Evolutionary conservation across 306 rosid species (phyloP).

Genomic region (Rosa chinensis): DNA sequence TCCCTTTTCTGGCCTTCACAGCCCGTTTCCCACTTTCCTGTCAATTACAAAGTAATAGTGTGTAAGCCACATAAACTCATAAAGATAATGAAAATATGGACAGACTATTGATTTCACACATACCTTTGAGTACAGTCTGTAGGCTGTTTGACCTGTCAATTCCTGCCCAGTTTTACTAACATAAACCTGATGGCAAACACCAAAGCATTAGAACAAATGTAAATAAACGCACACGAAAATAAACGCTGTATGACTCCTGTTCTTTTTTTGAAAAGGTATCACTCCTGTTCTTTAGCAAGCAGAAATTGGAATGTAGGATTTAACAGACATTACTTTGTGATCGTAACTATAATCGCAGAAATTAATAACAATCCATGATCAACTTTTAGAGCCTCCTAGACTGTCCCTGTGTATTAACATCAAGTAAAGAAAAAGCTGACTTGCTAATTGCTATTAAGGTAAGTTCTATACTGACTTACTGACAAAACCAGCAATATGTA

Average conservation of each 20-base stretch:
- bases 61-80: constrained; percentile 4
- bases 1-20: constrained; percentile 47
- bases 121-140: constrained; percentile 66
- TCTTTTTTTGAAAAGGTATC: neutral
- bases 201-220: constrained; percentile 21
- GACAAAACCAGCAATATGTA: neutral
- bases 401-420: neutral
- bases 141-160: constrained; percentile 63
- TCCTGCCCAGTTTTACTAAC: constrained; percentile 70
- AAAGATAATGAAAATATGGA: neutral
- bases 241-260: neutral
- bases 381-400: constrained; percentile 1
- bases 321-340: neutral
- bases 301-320: neutral
- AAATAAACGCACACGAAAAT: neutral
- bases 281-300: neutral
- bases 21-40: constrained; percentile 67
- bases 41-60: constrained; percentile 28
- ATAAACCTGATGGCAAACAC: constrained; percentile 58
- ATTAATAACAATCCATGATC: neutral
- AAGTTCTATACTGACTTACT: neutral
- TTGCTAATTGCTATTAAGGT: neutral
- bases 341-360: neutral
- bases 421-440: constrained; percentile 2
- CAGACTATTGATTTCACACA: constrained; percentile 7